A percentile compares a stretch with the other conserved stretches of the same genome.
These are phyloP conservation scores for Castanea mollissima DNA, from an alignment of 306 rosid species.

Conservation along the genomic window DNA sequence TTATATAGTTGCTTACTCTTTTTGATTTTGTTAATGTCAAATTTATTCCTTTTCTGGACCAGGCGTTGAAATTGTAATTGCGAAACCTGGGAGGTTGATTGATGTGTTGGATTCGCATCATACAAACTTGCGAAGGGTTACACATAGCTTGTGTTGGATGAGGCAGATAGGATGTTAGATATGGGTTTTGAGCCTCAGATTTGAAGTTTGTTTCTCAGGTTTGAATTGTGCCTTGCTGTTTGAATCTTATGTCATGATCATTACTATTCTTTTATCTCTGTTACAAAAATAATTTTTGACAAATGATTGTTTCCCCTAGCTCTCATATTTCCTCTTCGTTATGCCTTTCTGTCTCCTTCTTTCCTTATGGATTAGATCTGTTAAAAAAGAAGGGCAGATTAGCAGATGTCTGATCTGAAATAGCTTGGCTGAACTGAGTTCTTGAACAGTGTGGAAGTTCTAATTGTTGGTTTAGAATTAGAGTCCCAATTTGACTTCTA, in stretches of 20 bases:
- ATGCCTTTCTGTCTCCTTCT: too few relatives aligned
- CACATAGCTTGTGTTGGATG: constrained; percentile 90
- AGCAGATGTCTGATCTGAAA: too few relatives aligned
- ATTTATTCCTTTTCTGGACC: neutral
- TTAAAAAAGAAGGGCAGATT: too few relatives aligned
- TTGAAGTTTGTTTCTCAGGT: constrained; percentile 93
- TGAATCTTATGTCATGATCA: neutral
- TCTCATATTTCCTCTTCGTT: neutral
- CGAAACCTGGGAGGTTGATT: constrained; percentile 97
- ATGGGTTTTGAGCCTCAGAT: constrained; percentile 99
- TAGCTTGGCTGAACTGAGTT: too few relatives aligned
- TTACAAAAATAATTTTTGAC: neutral
- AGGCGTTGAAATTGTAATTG: constrained; percentile 97
- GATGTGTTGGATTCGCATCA: constrained; percentile 97
- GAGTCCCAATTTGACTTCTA: neutral
- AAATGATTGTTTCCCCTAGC: neutral
- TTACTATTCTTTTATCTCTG: neutral
- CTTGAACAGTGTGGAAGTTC: neutral
- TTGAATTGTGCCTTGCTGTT: constrained; percentile 14
- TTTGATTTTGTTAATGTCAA: too few relatives aligned
- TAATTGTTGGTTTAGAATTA: neutral
- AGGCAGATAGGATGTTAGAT: constrained; percentile 97
- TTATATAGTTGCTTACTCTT: too few relatives aligned
- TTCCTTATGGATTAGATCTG: too few relatives aligned
- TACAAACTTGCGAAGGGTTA: constrained; percentile 97